Percentiles rank a stretch among this genome's conserved stretches.
These are phyloP conservation scores for Neurospora hispaniola DNA, from an alignment of 495 filamentous ascomycete genomes.

Conservation along the genomic window DNA sequence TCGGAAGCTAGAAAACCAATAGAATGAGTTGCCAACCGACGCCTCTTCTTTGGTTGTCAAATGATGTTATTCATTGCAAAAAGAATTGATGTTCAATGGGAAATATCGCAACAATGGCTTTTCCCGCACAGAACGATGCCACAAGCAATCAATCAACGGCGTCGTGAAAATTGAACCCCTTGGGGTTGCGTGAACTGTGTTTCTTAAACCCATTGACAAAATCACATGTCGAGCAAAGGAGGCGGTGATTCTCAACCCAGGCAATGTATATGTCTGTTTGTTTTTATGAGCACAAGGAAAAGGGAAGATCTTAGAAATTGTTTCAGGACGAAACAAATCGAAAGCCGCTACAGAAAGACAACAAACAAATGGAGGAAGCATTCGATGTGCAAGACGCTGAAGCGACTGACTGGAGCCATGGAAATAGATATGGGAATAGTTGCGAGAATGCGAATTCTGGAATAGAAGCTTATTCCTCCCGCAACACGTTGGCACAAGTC, in stretches of 20 bases:
- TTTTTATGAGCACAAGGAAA: neutral
- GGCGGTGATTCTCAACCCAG: neutral
- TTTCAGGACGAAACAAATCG: neutral
- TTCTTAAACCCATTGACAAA: neutral
- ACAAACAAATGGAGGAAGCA: neutral
- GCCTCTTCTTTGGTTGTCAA: conserved; percentile 1
- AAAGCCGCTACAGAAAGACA: neutral
- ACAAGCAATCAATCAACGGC: neutral
- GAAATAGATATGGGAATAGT: neutral
- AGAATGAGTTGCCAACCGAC: conserved; percentile 9
- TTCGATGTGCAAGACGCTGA: neutral
- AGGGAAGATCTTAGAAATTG: neutral
- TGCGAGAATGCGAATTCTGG: neutral
- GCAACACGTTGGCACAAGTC: neutral
- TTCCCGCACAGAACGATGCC: neutral
- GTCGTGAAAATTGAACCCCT: neutral
- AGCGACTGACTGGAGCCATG: neutral
- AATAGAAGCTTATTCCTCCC: neutral
- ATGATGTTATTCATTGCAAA: neutral
- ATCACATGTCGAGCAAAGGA: neutral
- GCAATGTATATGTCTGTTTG: neutral
- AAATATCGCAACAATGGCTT: neutral
- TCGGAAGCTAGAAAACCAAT: conserved; percentile 11
- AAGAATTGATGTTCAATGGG: neutral
- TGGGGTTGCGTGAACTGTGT: neutral